These are phyloP conservation scores for Trichothecium sympodiale DNA, from an alignment of 2,329 filamentous ascomycete species.

Conservation along the genomic window DNA sequence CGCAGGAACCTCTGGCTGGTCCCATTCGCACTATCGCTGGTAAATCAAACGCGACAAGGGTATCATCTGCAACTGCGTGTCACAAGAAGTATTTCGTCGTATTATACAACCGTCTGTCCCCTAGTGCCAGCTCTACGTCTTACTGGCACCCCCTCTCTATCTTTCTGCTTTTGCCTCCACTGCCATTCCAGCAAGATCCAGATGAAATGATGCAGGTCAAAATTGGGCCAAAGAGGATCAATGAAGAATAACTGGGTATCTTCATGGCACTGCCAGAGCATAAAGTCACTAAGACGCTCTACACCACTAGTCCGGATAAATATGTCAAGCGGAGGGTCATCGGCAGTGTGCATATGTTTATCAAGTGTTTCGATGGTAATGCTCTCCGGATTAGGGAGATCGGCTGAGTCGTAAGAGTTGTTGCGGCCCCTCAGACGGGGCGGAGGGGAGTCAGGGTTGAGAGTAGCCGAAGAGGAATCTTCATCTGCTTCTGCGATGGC, in stretches of 20 bases:
- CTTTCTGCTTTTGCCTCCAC: conserved; percentile 49
- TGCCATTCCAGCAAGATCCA: conserved; percentile 90
- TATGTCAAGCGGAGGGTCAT: conserved; percentile 78
- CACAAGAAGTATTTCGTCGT: too few species aligned
- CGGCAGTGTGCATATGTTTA: conserved; percentile 78
- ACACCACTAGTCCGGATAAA: conserved; percentile 90
- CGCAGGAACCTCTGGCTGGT: too few species aligned
- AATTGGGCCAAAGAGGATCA: conserved; percentile 89
- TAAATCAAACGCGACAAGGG: too few species aligned
- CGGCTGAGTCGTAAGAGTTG: conserved; percentile 22
- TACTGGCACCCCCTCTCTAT: conserved; percentile 34
- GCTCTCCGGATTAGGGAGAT: conserved; percentile 63
- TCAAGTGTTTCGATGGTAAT: conserved; percentile 78
- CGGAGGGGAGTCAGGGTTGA: conserved; percentile 42
- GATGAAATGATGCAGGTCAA: conserved; percentile 86
- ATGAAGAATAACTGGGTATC: conserved; percentile 88
- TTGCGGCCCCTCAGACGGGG: conserved; percentile 21
- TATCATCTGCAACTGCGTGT: too few species aligned
- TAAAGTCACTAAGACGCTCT: conserved; percentile 86
- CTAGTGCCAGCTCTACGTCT: conserved; percentile 11
- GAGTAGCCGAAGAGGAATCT: conserved; percentile 49
- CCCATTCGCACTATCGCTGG: too few species aligned
- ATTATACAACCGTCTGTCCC: too few species aligned
- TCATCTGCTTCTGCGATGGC: conserved; percentile 33
- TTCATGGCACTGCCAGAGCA: conserved; percentile 97